Percentiles rank a stretch among this genome's conserved stretches.
These are phyloP conservation scores for Plectosphaerella sp. DNA, from an alignment of 2,329 filamentous ascomycete species.

Conservation along the genomic window DNA sequence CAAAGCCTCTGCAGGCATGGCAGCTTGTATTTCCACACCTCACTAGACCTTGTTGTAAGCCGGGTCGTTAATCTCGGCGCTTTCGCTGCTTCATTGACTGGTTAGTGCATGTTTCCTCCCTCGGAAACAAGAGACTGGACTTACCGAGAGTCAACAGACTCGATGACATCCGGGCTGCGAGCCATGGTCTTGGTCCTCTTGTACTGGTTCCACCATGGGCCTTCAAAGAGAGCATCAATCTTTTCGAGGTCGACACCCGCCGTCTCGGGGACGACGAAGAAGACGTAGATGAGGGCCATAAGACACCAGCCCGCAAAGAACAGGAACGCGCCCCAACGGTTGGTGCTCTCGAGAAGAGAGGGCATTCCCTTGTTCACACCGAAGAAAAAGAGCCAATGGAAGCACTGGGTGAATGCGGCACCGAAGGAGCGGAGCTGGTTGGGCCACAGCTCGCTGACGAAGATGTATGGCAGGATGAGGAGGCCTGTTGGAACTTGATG, in stretches of 20 bases:
- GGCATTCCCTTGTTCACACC: conserved; percentile 24
- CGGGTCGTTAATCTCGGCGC: conserved; percentile 10
- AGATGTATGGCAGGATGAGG: no score
- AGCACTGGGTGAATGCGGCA: conserved; percentile 27
- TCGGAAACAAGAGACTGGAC: background rate
- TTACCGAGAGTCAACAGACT: background rate
- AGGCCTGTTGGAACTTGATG: no score
- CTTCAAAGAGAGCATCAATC: conserved; percentile 29
- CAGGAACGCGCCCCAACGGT: conserved; percentile 20
- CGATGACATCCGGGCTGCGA: background rate
- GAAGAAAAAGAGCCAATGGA: conserved; percentile 36
- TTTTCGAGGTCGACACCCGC: conserved; percentile 31
- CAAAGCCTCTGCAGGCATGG: conserved; percentile 97
- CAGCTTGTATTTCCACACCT: conserved; percentile 51
- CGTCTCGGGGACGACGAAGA: conserved; percentile 30
- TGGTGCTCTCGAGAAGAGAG: conserved; percentile 19
- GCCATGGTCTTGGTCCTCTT: background rate
- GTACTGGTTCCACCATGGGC: conserved; percentile 18
- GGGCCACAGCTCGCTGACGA: no score
- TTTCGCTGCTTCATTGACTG: background rate
- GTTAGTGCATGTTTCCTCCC: background rate
- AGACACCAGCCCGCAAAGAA: conserved; percentile 30
- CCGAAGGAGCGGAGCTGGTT: no score
- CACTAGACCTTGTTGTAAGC: conserved; percentile 10
- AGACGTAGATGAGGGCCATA: conserved; percentile 27